Evolutionary conservation across 1,284 basidiomycete species (phyloP).

Genomic region (Leccinum angustisporum): DNA sequence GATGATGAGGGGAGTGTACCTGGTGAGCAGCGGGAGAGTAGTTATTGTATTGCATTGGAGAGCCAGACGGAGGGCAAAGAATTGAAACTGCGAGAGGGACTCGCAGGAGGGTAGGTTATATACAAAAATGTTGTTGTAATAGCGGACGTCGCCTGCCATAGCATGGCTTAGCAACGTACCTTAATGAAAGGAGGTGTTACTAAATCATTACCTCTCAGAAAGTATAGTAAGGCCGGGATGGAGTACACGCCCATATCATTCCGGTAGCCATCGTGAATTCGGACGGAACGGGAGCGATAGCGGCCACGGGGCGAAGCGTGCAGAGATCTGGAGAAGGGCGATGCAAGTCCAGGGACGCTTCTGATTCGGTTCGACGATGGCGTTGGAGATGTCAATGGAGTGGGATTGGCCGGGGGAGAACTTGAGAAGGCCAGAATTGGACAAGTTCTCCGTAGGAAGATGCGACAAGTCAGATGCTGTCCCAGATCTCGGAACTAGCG

Average conservation of each 20-base stretch:
- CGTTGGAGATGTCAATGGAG: constrained; percentile 32
- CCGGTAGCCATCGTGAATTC: constrained; percentile 36
- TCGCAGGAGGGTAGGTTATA: constrained; percentile 27
- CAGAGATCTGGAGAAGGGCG: constrained; percentile 32
- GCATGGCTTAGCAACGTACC: constrained; percentile 39
- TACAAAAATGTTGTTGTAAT: constrained; percentile 36
- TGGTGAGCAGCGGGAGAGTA: constrained; percentile 27
- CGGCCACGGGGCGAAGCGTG: constrained; percentile 25
- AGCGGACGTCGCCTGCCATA: constrained; percentile 36
- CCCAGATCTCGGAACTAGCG: constrained; percentile 24
- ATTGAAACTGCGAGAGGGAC: constrained; percentile 10
- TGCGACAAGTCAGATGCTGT: constrained; percentile 11
- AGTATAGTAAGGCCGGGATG: constrained; percentile 35
- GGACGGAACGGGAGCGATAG: constrained; percentile 32
- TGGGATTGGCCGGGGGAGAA: constrained; percentile 32
- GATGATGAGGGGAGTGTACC: constrained; percentile 10
- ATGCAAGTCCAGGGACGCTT: constrained; percentile 25
- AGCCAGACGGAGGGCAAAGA: constrained; percentile 6
- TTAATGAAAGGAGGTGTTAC: constrained; percentile 38
- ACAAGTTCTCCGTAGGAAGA: constrained; percentile 32
- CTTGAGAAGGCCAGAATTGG: constrained; percentile 25
- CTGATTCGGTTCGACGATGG: constrained; percentile 33
- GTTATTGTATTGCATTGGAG: constrained; percentile 31
- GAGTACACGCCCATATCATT: constrained; percentile 34
- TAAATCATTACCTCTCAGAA: constrained; percentile 38